Evolutionary conservation across 1,139 yeast genomes (phyloP), one percentile per base, ranked within the genome.

Genomic region (Lodderomyces parapsilosis): DNA sequence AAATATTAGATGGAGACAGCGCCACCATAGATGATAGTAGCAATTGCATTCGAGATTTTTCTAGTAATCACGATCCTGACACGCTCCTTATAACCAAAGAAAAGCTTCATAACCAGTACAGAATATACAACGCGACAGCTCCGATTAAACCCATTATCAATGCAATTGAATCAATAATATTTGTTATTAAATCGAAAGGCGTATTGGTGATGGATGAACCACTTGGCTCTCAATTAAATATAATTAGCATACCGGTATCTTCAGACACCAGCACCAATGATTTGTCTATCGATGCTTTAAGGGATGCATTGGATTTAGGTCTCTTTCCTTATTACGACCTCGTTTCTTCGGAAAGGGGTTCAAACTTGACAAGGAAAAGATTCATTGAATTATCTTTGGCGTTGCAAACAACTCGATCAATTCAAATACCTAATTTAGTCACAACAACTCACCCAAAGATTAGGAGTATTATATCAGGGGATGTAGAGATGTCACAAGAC

Each of bases 301-400:
- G 81, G 51, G 66, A 80, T 0, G 63, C 89, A 36, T 62, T 89
- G 23, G 78, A 74, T 45, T 65, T 64, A 31, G 77, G 74, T 0
- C 55, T 72, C 18, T 44, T 66, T 1, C 76, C 77, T 0, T 66
- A 65, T 46, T 71, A 71, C 51, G 74, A 71, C 39, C 50, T 60
- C 22, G 51, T 64, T 10, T 43, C 56, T 1, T 55, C 53, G 6
- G 54, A 54, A n/a, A 36, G 45, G 15, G 64, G 76, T 1, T 60
- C 44, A 35, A 20, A 37, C 20, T 24, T 43, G 7, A 74, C 89
- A 1, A 77, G 78, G 47, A 82, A 80, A 58, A 86, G 83, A 55
- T 75, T 90, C 45, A 76, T 78, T 28, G 96, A 88, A 49, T 65
- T 89, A 24, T 79, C 87, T 1, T 59, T 80, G 13, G 81, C 94